Conservation (phyloP, 441 rosid species). For the Populus trichocarpa region DNA sequence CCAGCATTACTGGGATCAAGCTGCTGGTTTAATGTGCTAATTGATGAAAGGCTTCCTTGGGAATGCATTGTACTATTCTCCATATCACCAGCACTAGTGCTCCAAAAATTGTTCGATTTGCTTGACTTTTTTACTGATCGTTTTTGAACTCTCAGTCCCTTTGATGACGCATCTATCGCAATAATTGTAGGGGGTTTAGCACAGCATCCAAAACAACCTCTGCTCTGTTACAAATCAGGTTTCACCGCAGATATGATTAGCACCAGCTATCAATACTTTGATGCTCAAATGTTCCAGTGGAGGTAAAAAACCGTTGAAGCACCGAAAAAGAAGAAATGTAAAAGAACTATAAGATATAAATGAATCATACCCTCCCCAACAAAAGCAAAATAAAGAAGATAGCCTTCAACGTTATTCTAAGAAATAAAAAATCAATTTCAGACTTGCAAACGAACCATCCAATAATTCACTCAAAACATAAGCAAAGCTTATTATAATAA, state of each 20-base stretch:
- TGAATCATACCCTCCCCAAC: neutral
- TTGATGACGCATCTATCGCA: slow-evolving; percentile 49
- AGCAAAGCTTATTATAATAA: neutral
- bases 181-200: slow-evolving; percentile 38
- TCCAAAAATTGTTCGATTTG: slow-evolving; percentile 48
- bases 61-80: slow-evolving; percentile 46
- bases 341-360: neutral
- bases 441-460: neutral
- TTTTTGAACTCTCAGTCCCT: slow-evolving; percentile 43
- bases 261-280: slow-evolving; percentile 6
- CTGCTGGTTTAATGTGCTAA: slow-evolving; percentile 34
- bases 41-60: slow-evolving; percentile 51
- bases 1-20: slow-evolving; percentile 32
- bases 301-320: neutral
- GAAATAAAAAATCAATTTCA: neutral
- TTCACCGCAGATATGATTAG: slow-evolving; percentile 33
- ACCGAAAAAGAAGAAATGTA: neutral
- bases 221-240: slow-evolving; percentile 73
- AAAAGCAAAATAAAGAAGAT: neutral
- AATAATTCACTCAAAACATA: neutral
- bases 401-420: neutral
- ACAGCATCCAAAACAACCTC: slow-evolving; percentile 84
- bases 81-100: slow-evolving; percentile 50
- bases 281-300: neutral
- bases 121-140: slow-evolving; percentile 33